A percentile compares a stretch with the other conserved stretches of the same genome.
These are phyloP conservation scores for Paraphoma sp. DNA, from an alignment of 2,329 filamentous ascomycete species.

Conservation along the genomic window DNA sequence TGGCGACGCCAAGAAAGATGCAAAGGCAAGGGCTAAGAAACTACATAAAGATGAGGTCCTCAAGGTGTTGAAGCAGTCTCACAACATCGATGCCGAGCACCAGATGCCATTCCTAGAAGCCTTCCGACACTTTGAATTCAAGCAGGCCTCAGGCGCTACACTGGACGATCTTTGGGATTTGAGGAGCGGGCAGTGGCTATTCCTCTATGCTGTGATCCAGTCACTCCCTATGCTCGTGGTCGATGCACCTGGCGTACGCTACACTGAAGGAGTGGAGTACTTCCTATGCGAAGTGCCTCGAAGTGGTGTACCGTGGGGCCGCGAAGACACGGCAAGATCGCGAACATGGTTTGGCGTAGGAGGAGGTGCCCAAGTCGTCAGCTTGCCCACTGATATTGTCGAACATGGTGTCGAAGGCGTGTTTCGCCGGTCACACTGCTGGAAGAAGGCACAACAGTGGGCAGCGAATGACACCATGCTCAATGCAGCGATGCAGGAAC, in stretches of 20 bases:
- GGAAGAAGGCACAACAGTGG: conserved; percentile 70
- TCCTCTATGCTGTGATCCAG: conserved; percentile 79
- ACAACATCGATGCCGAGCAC: conserved; percentile 75
- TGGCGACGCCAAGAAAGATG: conserved; percentile 75
- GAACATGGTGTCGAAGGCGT: conserved; percentile 72
- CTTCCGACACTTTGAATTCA: conserved; percentile 74
- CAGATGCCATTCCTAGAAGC: conserved; percentile 69
- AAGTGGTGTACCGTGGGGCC: conserved; percentile 75
- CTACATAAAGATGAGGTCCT: conserved; percentile 81
- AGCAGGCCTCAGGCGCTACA: conserved; percentile 69
- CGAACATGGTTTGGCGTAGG: conserved; percentile 78
- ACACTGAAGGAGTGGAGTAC: conserved; percentile 77
- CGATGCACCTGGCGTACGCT: conserved; percentile 73
- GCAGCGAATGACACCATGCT: conserved; percentile 48
- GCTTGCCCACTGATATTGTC: conserved; percentile 68
- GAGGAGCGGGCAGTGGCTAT: conserved; percentile 80
- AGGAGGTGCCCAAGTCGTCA: conserved; percentile 68
- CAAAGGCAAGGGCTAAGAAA: conserved; percentile 72
- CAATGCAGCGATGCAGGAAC: conserved; percentile 44
- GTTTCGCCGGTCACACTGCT: conserved; percentile 73
- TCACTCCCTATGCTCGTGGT: conserved; percentile 78
- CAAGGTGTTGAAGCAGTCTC: conserved; percentile 77
- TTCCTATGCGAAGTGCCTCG: conserved; percentile 80
- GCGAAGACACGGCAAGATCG: conserved; percentile 62
- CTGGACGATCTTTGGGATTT: conserved; percentile 73